Percentiles rank a stretch among this genome's conserved stretches.
These are phyloP conservation scores for Spergularia bocconei DNA, from an alignment of 148 eudicot genomes.

Conservation along the genomic window DNA sequence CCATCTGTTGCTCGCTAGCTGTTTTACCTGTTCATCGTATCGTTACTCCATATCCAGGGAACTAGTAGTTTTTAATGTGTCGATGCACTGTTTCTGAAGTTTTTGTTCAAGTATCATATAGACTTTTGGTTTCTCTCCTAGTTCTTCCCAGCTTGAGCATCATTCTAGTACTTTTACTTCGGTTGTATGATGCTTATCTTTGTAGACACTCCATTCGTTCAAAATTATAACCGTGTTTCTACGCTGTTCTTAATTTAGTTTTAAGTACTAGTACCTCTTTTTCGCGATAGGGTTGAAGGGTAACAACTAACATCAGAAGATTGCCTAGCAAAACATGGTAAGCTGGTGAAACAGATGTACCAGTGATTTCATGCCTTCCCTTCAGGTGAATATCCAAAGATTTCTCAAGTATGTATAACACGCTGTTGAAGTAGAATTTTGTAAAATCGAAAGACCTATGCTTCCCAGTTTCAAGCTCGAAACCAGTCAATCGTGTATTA, in stretches of 20 bases:
- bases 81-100: conserved; percentile 8
- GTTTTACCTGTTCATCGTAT: conserved; percentile 20
- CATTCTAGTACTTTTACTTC: conserved; percentile 3
- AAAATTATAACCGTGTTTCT: not conserved
- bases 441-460: too few relatives aligned
- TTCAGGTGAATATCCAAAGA: too few relatives aligned
- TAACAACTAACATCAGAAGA: too few relatives aligned
- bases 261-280: too few relatives aligned
- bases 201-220: conserved; percentile 8
- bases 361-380: too few relatives aligned
- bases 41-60: conserved; percentile 5
- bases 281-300: too few relatives aligned
- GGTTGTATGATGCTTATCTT: not conserved
- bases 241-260: not conserved
- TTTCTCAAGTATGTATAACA: too few relatives aligned
- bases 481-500: too few relatives aligned
- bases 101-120: conserved; percentile 10
- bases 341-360: too few relatives aligned
- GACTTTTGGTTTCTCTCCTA: conserved; percentile 16
- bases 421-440: too few relatives aligned
- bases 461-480: too few relatives aligned
- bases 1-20: conserved; percentile 12
- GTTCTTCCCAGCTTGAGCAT: conserved; percentile 14
- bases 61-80: conserved; percentile 9
- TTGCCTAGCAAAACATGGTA: too few relatives aligned